Evolutionary conservation across 176 grass and related monocot species (phyloP).

Genomic region (Pontederia paniculata): DNA sequence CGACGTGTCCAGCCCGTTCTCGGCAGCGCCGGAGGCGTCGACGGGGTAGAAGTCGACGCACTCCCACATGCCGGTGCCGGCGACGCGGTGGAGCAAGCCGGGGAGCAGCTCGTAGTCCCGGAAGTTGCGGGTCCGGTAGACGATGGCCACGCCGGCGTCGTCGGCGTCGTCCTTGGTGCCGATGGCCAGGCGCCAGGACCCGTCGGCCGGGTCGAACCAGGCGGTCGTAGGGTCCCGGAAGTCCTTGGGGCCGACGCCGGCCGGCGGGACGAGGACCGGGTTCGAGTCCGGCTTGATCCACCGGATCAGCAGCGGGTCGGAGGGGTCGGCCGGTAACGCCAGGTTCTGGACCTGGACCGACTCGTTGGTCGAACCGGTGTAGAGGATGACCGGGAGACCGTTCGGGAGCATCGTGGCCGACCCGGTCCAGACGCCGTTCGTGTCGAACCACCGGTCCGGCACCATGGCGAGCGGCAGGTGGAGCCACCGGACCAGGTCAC

Average conservation of each 20-base stretch:
- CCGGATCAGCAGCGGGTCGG: background rate
- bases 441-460: conserved; percentile 5
- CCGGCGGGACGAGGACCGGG: conserved; percentile 5
- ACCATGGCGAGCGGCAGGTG: conserved; percentile 1
- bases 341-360: conserved; percentile 17
- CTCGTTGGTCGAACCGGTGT: conserved; percentile 5
- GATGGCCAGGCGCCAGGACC: conserved; percentile 2
- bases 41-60: conserved; percentile 14
- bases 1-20: background rate
- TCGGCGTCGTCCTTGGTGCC: conserved; percentile 2
- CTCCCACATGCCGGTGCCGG: conserved; percentile 17
- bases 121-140: conserved; percentile 10
- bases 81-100: background rate
- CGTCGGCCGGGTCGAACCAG: background rate
- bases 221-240: conserved; percentile 18
- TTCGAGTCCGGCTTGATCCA: conserved; percentile 12
- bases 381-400: background rate
- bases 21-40: conserved; percentile 8
- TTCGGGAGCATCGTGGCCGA: conserved; percentile 11
- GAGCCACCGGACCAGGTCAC: conserved; percentile 7
- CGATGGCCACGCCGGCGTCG: conserved; percentile 5
- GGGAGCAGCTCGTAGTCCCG: conserved; percentile 1
- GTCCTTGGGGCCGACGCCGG: background rate
- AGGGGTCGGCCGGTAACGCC: background rate
- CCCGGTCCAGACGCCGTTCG: conserved; percentile 6